Conservation (phyloP, 2,329 filamentous ascomycete genomes). For the Penicillium sp. region DNA sequence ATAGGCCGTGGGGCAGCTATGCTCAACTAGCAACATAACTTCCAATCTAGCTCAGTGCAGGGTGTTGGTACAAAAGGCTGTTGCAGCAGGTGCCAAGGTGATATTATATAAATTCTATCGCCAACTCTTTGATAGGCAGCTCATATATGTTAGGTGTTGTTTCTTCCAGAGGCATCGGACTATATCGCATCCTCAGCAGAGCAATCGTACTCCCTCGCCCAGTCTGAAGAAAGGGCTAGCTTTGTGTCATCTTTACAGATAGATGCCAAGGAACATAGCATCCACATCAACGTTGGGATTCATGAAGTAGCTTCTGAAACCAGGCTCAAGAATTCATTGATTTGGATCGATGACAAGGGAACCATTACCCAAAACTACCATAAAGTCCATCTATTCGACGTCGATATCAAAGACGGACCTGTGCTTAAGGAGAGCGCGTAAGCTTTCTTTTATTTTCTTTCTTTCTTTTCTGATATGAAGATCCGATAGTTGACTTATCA, state of each 20-base stretch:
- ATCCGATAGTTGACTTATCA: not conserved
- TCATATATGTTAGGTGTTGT: conserved; percentile 60
- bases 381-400: conserved; percentile 89
- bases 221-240: conserved; percentile 61
- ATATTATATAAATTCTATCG: not conserved
- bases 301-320: conserved; percentile 65
- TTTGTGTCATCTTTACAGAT: conserved; percentile 75
- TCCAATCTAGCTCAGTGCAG: conserved; percentile 80
- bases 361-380: conserved; percentile 67
- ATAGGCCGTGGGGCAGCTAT: conserved; percentile 85
- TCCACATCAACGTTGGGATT: conserved; percentile 83
- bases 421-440: conserved; percentile 60
- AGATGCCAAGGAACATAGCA: conserved; percentile 60
- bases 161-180: conserved; percentile 88
- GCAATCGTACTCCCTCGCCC: conserved; percentile 69
- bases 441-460: conserved; percentile 10
- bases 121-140: not conserved
- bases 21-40: conserved; percentile 73
- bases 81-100: conserved; percentile 74
- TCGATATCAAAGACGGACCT: conserved; percentile 57
- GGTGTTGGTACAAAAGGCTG: conserved; percentile 68
- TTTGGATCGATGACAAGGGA: conserved; percentile 65
- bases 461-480: no score
- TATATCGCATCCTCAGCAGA: conserved; percentile 72
- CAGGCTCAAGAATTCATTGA: conserved; percentile 61